Evolutionary conservation across 2,329 filamentous ascomycete species (phyloP).

Genomic region (Cordyceps militaris): DNA sequence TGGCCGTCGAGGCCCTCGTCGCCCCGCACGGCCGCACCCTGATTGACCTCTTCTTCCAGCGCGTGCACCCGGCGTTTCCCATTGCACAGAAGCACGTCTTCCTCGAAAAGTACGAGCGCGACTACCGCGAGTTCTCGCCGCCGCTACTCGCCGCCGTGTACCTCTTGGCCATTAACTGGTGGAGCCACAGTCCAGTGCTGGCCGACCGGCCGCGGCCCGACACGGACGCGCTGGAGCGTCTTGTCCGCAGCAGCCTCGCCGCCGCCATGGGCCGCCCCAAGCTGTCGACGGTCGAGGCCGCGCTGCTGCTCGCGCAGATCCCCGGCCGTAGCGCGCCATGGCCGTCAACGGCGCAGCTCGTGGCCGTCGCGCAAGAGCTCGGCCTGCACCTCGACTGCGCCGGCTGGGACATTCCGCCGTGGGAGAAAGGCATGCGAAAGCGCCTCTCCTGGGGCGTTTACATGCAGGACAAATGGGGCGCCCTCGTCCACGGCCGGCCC

Average conservation of each 20-base stretch:
- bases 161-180: conserved; percentile 81
- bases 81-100: conserved; percentile 78
- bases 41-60: conserved; percentile 73
- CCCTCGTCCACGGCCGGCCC: conserved; percentile 75
- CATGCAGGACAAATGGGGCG: conserved; percentile 91
- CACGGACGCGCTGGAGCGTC: conserved; percentile 62
- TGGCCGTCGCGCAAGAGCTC: conserved; percentile 80
- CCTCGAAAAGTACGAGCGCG: conserved; percentile 67
- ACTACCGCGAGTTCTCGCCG: conserved; percentile 67
- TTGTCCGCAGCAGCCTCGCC: conserved; percentile 65
- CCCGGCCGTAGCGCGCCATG: conserved; percentile 75
- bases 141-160: conserved; percentile 75
- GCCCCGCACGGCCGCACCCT: conserved; percentile 69
- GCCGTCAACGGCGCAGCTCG: conserved; percentile 78
- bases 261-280: conserved; percentile 78
- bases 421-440: conserved; percentile 80
- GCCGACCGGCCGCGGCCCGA: conserved; percentile 61
- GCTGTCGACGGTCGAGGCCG: conserved; percentile 71
- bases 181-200: conserved; percentile 65
- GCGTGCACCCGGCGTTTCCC: conserved; percentile 74
- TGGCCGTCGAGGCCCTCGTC: conserved; percentile 69
- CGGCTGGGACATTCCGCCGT: conserved; percentile 77
- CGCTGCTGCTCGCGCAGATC: conserved; percentile 65
- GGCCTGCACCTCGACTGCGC: conserved; percentile 85
- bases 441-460: conserved; percentile 85